Evolutionary conservation across 202 grass and related monocot genomes (phyloP).

Genomic region (Schoenoplectus triqueter): DNA sequence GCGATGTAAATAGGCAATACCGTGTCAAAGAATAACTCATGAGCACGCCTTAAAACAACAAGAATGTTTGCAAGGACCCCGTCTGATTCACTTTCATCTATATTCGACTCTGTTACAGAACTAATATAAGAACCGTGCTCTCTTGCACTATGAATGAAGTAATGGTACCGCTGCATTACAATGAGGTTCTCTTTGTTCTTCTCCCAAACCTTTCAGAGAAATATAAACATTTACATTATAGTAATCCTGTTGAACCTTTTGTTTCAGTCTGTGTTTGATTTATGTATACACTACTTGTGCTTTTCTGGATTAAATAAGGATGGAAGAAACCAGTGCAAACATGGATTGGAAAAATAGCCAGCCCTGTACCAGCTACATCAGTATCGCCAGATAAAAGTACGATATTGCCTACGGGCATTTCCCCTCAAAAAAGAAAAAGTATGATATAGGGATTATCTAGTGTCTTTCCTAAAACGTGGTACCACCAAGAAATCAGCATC

Average conservation of each 20-base stretch:
- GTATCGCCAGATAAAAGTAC: no score
- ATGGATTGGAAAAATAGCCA: no score
- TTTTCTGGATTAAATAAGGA: no score
- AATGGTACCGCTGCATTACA: constrained; percentile 83
- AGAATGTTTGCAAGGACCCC: constrained; percentile 74
- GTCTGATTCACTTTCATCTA: constrained; percentile 80
- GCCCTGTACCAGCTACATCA: no score
- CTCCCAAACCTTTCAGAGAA: constrained; percentile 70
- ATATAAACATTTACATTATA: not conserved
- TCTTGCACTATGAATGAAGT: constrained; percentile 59
- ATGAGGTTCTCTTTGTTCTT: constrained; percentile 82
- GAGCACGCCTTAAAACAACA: constrained; percentile 62
- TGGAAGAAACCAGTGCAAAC: no score
- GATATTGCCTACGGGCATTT: no score
- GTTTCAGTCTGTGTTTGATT: not conserved
- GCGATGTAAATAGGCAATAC: constrained; percentile 36
- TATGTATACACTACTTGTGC: not conserved
- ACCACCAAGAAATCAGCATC: no score
- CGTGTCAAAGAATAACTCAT: constrained; percentile 71
- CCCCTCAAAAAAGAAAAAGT: no score
- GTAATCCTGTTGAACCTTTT: not conserved
- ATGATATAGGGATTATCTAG: no score
- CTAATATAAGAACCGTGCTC: constrained; percentile 45
- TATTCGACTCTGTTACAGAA: constrained; percentile 62
- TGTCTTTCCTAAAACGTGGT: no score